Evolutionary conservation across 371 early-diverging fungal genomes (phyloP), one percentile per base, ranked within the genome.

Genomic region (Dinochytrium kinnereticum): DNA sequence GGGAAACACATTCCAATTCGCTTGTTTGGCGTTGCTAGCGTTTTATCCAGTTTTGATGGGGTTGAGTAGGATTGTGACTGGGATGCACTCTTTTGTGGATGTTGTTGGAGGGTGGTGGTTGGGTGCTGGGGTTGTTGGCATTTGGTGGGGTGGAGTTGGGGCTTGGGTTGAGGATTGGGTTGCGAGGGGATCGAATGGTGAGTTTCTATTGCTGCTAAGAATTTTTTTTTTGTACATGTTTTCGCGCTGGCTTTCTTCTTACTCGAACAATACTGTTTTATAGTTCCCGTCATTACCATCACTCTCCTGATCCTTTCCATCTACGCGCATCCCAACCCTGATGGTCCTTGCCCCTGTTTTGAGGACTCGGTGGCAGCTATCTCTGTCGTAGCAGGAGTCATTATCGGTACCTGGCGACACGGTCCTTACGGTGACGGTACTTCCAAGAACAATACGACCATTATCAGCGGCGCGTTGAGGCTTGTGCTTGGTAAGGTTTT

Each of bases 291-390:
- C 39, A 30, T 72, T 30, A 44, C 59, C 37, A 31, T 71, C 1
- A 24, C 53, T 28, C 49, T 74, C 10, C 38, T 30, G 5, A 53
- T 75, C 26, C n/a, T 59, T 24, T 49, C 71, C 15, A 67, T 72
- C 38, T 59, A 10, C 69, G 72, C 90, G 28, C 91, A 91, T 65
- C 92, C 94, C 28, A 90, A 92, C 73, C 92, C 93, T 0, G 87
- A 89, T 44, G 91, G 90, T 61, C 84, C 89, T 61, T 94, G 94
- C 74, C 94, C 94, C 0, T 94, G 94, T 76, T 91, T 90, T 75
- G 92, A 92, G 74, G 93, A 93, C 79, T 86, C 89, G 76, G 90
- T 92, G 36, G 90, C 91, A n/a, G 91, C 90, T 74, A 51, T 79
- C 15, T 37, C 61, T 30, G 87, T 88, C 0, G 74, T 91, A 26